Percentiles rank a stretch among this genome's conserved stretches.
Conservation (phyloP, 148 eudicot species). For the Rhododendron ovatum region DNA sequence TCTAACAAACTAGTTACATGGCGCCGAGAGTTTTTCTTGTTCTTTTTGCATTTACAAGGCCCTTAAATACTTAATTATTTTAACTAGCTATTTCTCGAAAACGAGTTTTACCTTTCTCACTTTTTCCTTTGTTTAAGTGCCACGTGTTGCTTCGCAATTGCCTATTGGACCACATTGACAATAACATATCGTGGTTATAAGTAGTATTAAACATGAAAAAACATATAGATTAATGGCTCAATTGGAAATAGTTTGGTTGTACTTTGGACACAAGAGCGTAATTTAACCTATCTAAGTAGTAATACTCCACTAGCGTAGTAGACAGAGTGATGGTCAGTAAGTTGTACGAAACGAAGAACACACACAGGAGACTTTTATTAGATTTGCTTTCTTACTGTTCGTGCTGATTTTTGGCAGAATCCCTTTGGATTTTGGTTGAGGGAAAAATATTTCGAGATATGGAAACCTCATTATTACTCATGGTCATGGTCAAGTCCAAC, state of each 20-base stretch:
- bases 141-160: neutral
- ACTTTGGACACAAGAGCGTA: neutral
- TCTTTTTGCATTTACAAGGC: too few relatives aligned
- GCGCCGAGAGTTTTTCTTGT: too few relatives aligned
- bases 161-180: neutral
- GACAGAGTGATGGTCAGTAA: slow-evolving; percentile 7
- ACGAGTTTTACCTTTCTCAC: too few relatives aligned
- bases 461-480: neutral
- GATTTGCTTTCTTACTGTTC: slow-evolving; percentile 10
- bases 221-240: neutral
- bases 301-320: neutral
- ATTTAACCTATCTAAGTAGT: neutral
- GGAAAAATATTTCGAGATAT: neutral
- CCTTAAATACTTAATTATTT: too few relatives aligned
- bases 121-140: neutral
- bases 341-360: neutral
- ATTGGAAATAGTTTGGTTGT: neutral
- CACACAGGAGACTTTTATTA: neutral
- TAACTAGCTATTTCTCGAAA: too few relatives aligned
- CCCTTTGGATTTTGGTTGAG: neutral
- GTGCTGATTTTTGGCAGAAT: slow-evolving; percentile 10
- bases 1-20: too few relatives aligned
- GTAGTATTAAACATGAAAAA: neutral
- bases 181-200: too few relatives aligned
- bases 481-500: neutral